Evolutionary conservation across 2,329 filamentous ascomycete species (phyloP).

Genomic region (Claviceps maximensis): DNA sequence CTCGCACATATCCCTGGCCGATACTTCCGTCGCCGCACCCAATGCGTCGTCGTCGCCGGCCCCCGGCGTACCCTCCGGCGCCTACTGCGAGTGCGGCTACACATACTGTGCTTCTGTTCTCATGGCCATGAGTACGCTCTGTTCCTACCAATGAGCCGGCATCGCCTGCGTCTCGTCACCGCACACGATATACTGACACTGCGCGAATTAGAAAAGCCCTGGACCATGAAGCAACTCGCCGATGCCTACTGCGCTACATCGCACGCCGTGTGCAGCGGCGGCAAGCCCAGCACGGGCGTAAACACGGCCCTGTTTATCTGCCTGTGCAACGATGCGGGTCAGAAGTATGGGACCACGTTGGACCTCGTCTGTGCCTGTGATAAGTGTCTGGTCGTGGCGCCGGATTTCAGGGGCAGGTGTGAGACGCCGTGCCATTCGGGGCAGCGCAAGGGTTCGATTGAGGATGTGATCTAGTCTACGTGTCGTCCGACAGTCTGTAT

Average conservation of each 20-base stretch:
- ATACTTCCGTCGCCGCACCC: slow-evolving; percentile 1
- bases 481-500: neutral
- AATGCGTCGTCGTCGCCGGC: slow-evolving; percentile 2
- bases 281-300: slow-evolving; percentile 18
- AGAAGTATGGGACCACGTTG: slow-evolving; percentile 20
- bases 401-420: slow-evolving; percentile 27
- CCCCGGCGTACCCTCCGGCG: slow-evolving; percentile 14
- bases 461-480: neutral
- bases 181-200: neutral
- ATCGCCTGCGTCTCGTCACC: neutral
- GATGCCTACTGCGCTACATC: slow-evolving; percentile 25
- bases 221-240: slow-evolving; percentile 19
- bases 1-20: slow-evolving; percentile 6
- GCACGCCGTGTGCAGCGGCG: slow-evolving; percentile 19
- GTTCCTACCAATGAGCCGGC: neutral
- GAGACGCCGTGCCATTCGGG: slow-evolving; percentile 22
- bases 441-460: slow-evolving; percentile 2
- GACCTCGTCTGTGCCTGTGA: slow-evolving; percentile 28
- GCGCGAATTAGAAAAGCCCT: slow-evolving; percentile 17
- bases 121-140: slow-evolving; percentile 21
- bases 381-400: slow-evolving; percentile 24
- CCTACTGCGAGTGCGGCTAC: slow-evolving; percentile 28
- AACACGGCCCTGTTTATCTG: slow-evolving; percentile 25
- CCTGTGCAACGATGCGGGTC: slow-evolving; percentile 20
- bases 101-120: slow-evolving; percentile 28